Percentiles rank a stretch among this genome's conserved stretches.
Conservation (phyloP, 495 filamentous ascomycete genomes). For the Hypomontagnella submonticulosa region DNA sequence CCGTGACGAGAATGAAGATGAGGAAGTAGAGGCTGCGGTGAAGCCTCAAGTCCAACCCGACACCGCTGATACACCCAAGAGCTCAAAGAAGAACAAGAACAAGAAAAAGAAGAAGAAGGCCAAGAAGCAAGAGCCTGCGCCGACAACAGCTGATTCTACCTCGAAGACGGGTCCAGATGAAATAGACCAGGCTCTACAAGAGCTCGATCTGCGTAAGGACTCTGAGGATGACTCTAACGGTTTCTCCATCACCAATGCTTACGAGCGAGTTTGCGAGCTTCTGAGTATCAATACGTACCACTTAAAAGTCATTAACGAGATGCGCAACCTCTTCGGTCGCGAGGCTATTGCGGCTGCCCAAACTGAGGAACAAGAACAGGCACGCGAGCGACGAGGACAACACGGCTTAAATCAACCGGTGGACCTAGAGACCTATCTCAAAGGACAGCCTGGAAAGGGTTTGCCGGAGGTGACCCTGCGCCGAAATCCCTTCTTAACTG, state of each 20-base stretch:
- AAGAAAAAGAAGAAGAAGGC: conserved; percentile 71
- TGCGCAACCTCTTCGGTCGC: conserved; percentile 91
- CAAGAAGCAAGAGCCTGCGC: conserved; percentile 46
- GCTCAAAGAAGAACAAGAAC: conserved; percentile 67
- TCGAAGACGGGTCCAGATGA: conserved; percentile 69
- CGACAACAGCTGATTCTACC: conserved; percentile 26
- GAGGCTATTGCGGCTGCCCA: conserved; percentile 74
- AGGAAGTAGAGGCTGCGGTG: conserved; percentile 35
- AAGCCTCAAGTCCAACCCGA: conserved; percentile 52
- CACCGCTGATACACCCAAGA: conserved; percentile 54
- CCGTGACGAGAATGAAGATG: conserved; percentile 62
- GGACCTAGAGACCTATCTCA: conserved; percentile 77
- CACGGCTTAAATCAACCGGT: conserved; percentile 63
- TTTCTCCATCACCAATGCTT: conserved; percentile 27
- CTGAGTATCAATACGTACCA: conserved; percentile 79
- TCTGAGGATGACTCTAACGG: conserved; percentile 13
- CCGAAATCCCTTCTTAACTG: conserved; percentile 85
- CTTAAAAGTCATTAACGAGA: conserved; percentile 90
- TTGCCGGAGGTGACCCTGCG: conserved; percentile 75
- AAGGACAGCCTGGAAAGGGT: conserved; percentile 69
- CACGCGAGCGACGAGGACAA: conserved; percentile 54
- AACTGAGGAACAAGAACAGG: conserved; percentile 63
- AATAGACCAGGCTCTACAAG: conserved; percentile 81
- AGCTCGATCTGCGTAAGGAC: conserved; percentile 61
- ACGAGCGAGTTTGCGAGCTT: conserved; percentile 63